Percentiles rank a stretch among this genome's conserved stretches.
Conservation (phyloP, 805 yeast genomes). For the Pichia heedii region DNA sequence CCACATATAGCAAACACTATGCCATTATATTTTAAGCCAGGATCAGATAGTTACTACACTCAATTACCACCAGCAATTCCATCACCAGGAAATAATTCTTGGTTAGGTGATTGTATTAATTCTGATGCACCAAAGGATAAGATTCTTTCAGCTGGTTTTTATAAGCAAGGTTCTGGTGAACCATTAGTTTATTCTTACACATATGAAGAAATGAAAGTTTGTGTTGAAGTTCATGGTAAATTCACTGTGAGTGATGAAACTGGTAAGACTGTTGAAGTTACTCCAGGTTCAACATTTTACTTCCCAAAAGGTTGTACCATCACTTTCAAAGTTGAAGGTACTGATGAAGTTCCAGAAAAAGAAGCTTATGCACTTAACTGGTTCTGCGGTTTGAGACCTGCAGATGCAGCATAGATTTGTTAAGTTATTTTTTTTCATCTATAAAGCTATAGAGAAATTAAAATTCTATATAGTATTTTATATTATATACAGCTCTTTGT, state of each 20-base stretch:
- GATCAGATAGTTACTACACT: constrained; percentile 40
- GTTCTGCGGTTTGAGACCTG: constrained; percentile 52
- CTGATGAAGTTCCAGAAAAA: constrained; percentile 23
- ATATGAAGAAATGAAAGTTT: constrained; percentile 63
- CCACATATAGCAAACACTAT: constrained; percentile 23
- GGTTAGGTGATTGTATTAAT: constrained; percentile 56
- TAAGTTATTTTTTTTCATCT: too few relatives aligned
- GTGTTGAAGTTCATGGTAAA: constrained; percentile 60
- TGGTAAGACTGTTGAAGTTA: constrained; percentile 46
- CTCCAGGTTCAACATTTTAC: constrained; percentile 61
- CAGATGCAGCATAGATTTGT: constrained; percentile 3
- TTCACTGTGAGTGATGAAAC: constrained; percentile 55
- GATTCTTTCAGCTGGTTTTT: constrained; percentile 60
- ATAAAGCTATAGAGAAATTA: too few relatives aligned
- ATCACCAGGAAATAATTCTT: constrained; percentile 59
- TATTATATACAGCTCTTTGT: too few relatives aligned
- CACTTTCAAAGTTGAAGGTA: constrained; percentile 44
- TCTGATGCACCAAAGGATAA: constrained; percentile 52
- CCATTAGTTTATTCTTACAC: constrained; percentile 57
- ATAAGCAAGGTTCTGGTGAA: constrained; percentile 53
- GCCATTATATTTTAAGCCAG: constrained; percentile 49
- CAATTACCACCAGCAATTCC: constrained; percentile 51
- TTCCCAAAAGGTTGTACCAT: constrained; percentile 61
- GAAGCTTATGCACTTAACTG: constrained; percentile 56
- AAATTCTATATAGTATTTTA: too few relatives aligned